Evolutionary conservation across 805 yeast genomes (phyloP).

Genomic region (Candida caryicola): DNA sequence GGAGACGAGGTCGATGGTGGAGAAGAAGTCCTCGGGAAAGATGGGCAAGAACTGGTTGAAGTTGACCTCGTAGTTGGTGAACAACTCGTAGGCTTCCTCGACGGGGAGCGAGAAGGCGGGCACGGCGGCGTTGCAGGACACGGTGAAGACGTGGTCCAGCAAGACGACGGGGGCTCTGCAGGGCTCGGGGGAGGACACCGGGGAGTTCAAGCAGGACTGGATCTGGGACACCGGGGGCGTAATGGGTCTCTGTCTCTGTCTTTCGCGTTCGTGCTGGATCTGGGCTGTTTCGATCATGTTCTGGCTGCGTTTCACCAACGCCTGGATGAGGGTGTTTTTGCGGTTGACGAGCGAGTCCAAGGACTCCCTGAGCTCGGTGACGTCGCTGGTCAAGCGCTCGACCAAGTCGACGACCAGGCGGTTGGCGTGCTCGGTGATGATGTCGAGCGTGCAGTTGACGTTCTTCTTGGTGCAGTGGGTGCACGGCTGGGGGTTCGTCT

Average conservation of each 20-base stretch:
- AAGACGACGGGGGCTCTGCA: neutral
- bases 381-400: constrained; percentile 25
- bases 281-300: constrained; percentile 2
- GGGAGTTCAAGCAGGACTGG: constrained; percentile 12
- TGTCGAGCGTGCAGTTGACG: constrained; percentile 52
- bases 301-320: constrained; percentile 11
- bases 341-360: constrained; percentile 24
- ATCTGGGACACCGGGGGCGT: constrained; percentile 13
- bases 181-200: constrained; percentile 1
- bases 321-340: constrained; percentile 16
- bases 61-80: constrained; percentile 24
- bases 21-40: constrained; percentile 18
- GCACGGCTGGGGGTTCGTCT: constrained; percentile 55
- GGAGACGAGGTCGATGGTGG: constrained; percentile 9
- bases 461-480: constrained; percentile 53
- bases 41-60: constrained; percentile 35
- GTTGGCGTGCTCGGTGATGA: constrained; percentile 45
- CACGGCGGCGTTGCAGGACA: neutral
- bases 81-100: constrained; percentile 11
- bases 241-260: neutral
- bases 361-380: constrained; percentile 18
- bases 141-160: neutral
- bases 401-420: constrained; percentile 35
- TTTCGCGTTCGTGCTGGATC: too few species aligned
- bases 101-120: constrained; percentile 8